Evolutionary conservation across 1,284 basidiomycete species (phyloP).

Genomic region (Sporisorium reilianum): DNA sequence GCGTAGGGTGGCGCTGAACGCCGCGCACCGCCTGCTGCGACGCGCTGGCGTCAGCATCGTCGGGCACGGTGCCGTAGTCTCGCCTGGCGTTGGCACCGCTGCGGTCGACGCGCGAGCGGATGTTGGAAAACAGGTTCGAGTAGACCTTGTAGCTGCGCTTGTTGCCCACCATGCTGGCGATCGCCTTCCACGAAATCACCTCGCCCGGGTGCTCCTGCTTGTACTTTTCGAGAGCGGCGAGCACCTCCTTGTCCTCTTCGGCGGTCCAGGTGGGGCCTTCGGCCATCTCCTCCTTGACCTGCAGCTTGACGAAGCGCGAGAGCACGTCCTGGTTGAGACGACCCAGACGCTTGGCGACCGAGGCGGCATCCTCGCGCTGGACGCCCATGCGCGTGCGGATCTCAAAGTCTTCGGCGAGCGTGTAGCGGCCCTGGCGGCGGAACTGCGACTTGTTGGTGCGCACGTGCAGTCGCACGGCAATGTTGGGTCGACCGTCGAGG

Average conservation of each 20-base stretch:
- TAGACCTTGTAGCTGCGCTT: slow-evolving; percentile 55
- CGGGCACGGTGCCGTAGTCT: slow-evolving; percentile 33
- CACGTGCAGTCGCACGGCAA: slow-evolving; percentile 46
- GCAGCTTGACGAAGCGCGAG: slow-evolving; percentile 45
- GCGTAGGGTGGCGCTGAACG: slow-evolving; percentile 31
- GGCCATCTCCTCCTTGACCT: slow-evolving; percentile 42
- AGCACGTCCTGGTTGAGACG: slow-evolving; percentile 46
- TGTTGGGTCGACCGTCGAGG: slow-evolving; percentile 46
- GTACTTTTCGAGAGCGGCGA: slow-evolving; percentile 42
- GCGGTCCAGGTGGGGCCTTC: slow-evolving; percentile 36
- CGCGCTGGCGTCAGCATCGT: slow-evolving; percentile 15
- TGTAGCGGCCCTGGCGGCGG: slow-evolving; percentile 46
- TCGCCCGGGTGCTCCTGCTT: slow-evolving; percentile 47
- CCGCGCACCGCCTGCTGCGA: slow-evolving; percentile 39
- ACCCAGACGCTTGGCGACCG: slow-evolving; percentile 51
- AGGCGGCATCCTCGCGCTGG: slow-evolving; percentile 31
- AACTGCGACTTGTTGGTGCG: slow-evolving; percentile 47
- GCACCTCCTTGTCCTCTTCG: slow-evolving; percentile 51
- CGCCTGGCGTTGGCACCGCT: slow-evolving; percentile 24
- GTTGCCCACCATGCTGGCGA: slow-evolving; percentile 48
- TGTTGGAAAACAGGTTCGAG: slow-evolving; percentile 46
- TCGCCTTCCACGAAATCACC: slow-evolving; percentile 47
- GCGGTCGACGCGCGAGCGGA: slow-evolving; percentile 37
- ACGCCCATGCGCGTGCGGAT: slow-evolving; percentile 32
- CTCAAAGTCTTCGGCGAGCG: slow-evolving; percentile 43